Evolutionary conservation across 306 rosid species (phyloP), one percentile per base, ranked within the genome.

Genomic region (Chamaecrista fasciculata): DNA sequence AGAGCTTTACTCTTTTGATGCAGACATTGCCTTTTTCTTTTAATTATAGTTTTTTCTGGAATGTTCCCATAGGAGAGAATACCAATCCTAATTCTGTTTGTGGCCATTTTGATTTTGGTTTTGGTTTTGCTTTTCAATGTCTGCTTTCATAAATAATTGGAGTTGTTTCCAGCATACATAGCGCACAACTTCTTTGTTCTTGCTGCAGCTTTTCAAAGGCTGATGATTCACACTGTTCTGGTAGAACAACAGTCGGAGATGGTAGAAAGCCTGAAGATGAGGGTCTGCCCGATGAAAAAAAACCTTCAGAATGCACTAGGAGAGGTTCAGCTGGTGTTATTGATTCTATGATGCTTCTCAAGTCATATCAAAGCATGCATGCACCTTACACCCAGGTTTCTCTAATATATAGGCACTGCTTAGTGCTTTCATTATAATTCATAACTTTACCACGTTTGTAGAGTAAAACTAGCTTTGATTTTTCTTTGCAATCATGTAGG

Each of bases 381-480:
- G 86, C 79, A 33, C 98, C 97, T 48, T 94, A 77, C 73, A 94
- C 95, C 11, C 98, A 90, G 98, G 98, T 94, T 82, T 68, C 74
- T 79, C 62, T 49, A 76, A 62, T 71, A 58, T 64, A 49, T 71
- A 28, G 52, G 37, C 58, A 49, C 72, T 31, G 73, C 79, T 53
- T 62, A 6, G 19, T 67, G 67, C 68, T 77, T 49, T 19, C 50
- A 34, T 70, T 71, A 44, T 55, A 48, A 26, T 39, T 39, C 42
- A 66, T 69, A 23, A 76, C 11, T 72, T 50, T 52, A 26, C 51
- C 70, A 67, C 29, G 42, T 18, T 67, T 63, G 58, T 69, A 69
- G 73, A 67, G 44, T 71, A 52, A 66, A 56, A 61, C 16, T 31
- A 62, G 44, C 43, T 61, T 36, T 68, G 74, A 4, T 12, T 20